Percentiles rank a stretch among this genome's conserved stretches.
Evolutionary conservation across 2,329 filamentous ascomycete genomes (phyloP).

Genomic region (Fusarium tjaetaba): DNA sequence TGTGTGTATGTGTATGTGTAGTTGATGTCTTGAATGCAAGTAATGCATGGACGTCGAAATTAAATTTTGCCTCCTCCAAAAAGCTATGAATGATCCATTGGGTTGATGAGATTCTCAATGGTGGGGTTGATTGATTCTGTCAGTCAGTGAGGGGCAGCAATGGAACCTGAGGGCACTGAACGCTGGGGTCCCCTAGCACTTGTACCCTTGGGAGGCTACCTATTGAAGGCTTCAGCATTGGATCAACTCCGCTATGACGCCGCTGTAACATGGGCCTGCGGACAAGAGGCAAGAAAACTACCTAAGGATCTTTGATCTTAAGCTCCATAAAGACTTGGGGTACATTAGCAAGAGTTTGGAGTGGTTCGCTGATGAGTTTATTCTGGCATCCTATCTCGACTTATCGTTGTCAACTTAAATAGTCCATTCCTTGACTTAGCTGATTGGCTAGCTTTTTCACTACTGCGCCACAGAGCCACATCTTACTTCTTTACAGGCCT

Average conservation of each 20-base stretch:
- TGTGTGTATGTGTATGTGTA: not conserved
- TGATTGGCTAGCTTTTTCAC: not conserved
- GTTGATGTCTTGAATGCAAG: not conserved
- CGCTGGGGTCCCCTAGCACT: conserved; percentile 15
- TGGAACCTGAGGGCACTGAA: not conserved
- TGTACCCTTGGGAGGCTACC: not conserved
- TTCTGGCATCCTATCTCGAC: not conserved
- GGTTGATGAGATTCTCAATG: conserved; percentile 18
- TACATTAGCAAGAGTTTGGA: not conserved
- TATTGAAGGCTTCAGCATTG: not conserved
- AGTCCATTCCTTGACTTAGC: not conserved
- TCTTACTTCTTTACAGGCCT: not conserved
- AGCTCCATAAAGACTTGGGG: not conserved
- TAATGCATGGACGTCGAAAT: not conserved
- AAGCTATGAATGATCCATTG: conserved; percentile 4
- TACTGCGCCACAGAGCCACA: conserved; percentile 12
- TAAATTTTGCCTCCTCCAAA: conserved; percentile 15
- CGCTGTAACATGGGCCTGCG: not conserved
- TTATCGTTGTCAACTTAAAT: not conserved
- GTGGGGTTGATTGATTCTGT: conserved; percentile 25
- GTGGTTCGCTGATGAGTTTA: not conserved
- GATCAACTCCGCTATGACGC: not conserved
- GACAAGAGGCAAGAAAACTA: not conserved
- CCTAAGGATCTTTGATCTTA: not conserved
- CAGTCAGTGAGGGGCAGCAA: conserved; percentile 23